A percentile compares a stretch with the other conserved stretches of the same genome.
Conservation (phyloP, 2,329 filamentous ascomycete species). For the Delphinella strobiligena region DNA sequence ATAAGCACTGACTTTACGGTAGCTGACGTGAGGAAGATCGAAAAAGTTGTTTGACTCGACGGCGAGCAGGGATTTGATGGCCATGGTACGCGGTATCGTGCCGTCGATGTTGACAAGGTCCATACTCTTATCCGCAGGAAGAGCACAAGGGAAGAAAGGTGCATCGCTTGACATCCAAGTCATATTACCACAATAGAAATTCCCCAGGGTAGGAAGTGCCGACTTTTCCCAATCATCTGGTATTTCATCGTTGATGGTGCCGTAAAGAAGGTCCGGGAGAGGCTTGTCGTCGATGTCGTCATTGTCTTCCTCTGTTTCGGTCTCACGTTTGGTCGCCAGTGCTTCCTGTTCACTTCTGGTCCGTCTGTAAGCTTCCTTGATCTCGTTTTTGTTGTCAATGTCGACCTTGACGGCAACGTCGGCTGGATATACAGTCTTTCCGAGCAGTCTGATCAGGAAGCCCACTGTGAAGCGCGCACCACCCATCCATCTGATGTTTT, state of each 20-base stretch:
- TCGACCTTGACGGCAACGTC: constrained; percentile 79
- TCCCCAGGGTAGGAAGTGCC: constrained; percentile 68
- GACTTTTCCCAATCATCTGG: constrained; percentile 66
- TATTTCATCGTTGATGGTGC: constrained; percentile 64
- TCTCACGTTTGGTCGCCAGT: constrained; percentile 11
- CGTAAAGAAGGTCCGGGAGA: constrained; percentile 64
- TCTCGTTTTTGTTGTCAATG: constrained; percentile 59
- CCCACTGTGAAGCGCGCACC: constrained; percentile 73
- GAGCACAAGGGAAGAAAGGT: constrained; percentile 76
- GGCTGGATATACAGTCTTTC: constrained; percentile 72
- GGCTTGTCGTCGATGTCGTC: constrained; percentile 14
- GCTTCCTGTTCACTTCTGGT: constrained; percentile 16
- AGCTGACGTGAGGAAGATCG: constrained; percentile 63
- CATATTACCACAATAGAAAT: constrained; percentile 94
- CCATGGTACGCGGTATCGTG: constrained; percentile 53
- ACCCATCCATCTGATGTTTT: constrained; percentile 90
- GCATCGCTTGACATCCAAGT: constrained; percentile 77
- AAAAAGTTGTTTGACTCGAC: constrained; percentile 68
- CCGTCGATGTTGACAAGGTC: constrained; percentile 76
- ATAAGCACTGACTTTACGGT: constrained; percentile 80
- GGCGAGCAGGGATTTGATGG: constrained; percentile 57
- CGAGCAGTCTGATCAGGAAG: constrained; percentile 63
- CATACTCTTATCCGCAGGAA: constrained; percentile 73
- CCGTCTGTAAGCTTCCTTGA: constrained; percentile 58
- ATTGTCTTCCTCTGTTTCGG: constrained; percentile 14